These are phyloP conservation scores for Pichia sporocuriosa DNA, from an alignment of 805 yeast species.

Conservation along the genomic window DNA sequence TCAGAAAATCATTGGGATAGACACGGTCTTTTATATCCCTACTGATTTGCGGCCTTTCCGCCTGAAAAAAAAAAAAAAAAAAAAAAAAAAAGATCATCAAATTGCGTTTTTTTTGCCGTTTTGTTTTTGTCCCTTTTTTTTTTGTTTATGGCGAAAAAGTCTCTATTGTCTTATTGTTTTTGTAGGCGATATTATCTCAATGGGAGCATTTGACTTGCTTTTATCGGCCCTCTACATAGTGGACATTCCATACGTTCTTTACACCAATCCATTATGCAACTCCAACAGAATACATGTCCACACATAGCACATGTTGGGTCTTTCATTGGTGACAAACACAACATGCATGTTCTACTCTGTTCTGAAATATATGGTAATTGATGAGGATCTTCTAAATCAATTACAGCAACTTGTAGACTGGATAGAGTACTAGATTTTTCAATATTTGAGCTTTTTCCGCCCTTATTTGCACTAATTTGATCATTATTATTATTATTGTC, in stretches of 20 bases:
- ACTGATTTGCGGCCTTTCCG: background rate
- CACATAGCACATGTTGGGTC: slow-evolving; percentile 84
- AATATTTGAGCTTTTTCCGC: background rate
- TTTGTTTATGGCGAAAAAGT: no score
- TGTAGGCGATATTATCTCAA: slow-evolving; percentile 19
- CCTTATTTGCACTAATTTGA: background rate
- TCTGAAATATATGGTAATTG: slow-evolving; percentile 64
- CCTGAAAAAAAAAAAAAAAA: no score
- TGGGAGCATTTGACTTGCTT: slow-evolving; percentile 57
- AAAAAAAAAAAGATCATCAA: no score
- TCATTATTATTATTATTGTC: background rate
- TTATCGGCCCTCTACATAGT: slow-evolving; percentile 67
- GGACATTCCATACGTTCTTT: slow-evolving; percentile 88
- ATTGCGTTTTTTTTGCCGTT: slow-evolving; percentile 6
- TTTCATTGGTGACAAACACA: slow-evolving; percentile 73
- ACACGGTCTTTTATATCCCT: background rate
- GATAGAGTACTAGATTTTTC: no score
- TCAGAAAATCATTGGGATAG: no score
- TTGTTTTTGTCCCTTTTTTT: no score
- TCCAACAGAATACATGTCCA: slow-evolving; percentile 94
- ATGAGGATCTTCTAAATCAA: slow-evolving; percentile 51
- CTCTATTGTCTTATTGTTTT: no score
- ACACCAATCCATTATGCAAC: slow-evolving; percentile 84
- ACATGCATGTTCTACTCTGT: slow-evolving; percentile 68
- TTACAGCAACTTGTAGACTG: slow-evolving; percentile 10